Conservation (phyloP, 306 rosid genomes). For the Dalbergia cultrata region DNA sequence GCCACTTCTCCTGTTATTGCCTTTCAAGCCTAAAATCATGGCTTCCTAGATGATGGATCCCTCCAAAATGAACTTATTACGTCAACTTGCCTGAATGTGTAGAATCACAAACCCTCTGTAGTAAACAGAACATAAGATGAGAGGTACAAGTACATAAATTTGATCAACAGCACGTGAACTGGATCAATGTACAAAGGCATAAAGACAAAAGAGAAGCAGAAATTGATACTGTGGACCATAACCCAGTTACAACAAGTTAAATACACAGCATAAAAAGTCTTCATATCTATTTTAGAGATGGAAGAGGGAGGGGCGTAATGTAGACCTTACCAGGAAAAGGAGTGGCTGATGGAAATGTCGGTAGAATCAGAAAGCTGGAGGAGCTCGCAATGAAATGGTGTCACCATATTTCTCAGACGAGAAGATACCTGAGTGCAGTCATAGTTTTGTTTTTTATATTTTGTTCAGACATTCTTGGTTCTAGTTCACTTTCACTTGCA, state of each 20-base stretch:
- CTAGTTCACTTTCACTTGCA: constrained; percentile 29
- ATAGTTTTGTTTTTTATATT: constrained; percentile 6
- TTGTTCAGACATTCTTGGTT: constrained; percentile 37
- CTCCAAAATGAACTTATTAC: constrained; percentile 31
- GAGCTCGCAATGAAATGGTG: background rate
- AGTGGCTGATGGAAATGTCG: constrained; percentile 28
- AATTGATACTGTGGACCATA: constrained; percentile 43
- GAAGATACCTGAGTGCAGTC: constrained; percentile 5
- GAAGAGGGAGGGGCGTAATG: background rate
- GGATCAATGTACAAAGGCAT: background rate
- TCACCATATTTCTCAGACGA: constrained; percentile 23
- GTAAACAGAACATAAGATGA: background rate
- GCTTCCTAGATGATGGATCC: constrained; percentile 30
- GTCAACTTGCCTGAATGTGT: constrained; percentile 41
- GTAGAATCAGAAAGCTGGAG: constrained; percentile 48
- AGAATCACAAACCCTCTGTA: constrained; percentile 46
- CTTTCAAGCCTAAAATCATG: constrained; percentile 74
- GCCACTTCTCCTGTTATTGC: constrained; percentile 64
- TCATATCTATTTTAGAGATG: background rate
- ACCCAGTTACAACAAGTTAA: constrained; percentile 26
- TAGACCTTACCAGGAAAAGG: constrained; percentile 35
- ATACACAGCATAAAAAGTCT: background rate
- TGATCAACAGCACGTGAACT: constrained; percentile 10
- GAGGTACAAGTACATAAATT: background rate
- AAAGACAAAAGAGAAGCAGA: background rate